phyloP scores from a whole-genome alignment of 2,329 filamentous ascomycete genomes.

The Colletotrichum somersetense region DNA sequence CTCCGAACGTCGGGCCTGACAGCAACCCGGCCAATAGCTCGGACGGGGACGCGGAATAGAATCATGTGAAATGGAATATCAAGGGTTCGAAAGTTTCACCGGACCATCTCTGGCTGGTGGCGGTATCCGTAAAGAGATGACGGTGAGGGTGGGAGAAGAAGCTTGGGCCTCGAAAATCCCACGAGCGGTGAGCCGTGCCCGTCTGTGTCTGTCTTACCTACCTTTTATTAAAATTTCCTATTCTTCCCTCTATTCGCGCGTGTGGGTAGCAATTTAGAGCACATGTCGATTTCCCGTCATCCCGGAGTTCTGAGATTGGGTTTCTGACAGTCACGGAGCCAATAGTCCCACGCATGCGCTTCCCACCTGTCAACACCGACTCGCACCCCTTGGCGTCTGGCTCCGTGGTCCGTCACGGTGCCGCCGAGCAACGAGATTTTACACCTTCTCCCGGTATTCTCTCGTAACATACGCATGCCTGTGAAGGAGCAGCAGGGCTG shows the following conservation, averaged over 20 bases:
- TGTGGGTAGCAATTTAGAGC: too few species aligned
- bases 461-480: background rate
- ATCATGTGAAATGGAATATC: background rate
- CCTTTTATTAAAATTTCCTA: background rate
- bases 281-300: background rate
- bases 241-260: background rate
- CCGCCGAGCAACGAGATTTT: background rate
- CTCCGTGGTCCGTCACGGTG: background rate
- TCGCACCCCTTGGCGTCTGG: background rate
- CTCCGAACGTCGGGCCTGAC: background rate
- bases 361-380: background rate
- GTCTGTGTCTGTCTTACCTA: background rate
- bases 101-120: background rate
- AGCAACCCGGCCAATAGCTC: background rate
- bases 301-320: background rate
- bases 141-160: background rate
- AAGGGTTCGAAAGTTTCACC: slow-evolving; percentile 1
- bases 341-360: background rate
- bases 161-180: background rate
- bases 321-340: background rate
- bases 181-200: background rate
- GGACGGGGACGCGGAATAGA: background rate
- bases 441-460: background rate
- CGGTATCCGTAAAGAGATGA: background rate
- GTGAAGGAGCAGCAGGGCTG: background rate